Conservation (phyloP, 2,329 filamentous ascomycete species). For the Botrytis deweyae region DNA sequence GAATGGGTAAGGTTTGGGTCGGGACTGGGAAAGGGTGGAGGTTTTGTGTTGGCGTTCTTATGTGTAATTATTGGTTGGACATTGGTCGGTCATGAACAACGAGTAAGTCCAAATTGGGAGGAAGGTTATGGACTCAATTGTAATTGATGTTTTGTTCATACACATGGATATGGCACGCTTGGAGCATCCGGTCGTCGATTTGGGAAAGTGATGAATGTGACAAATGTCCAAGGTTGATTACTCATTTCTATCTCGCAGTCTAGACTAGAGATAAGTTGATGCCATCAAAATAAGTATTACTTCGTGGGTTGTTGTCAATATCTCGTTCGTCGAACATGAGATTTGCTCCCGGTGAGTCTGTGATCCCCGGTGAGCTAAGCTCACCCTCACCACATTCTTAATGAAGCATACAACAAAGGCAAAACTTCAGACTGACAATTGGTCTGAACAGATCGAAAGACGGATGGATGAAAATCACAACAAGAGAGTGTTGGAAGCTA, state of each 20-base stretch:
- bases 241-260: neutral
- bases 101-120: slow-evolving; percentile 9
- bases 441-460: neutral
- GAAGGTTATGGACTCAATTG: slow-evolving; percentile 13
- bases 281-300: neutral
- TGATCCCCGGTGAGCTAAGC: neutral
- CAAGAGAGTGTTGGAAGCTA: neutral
- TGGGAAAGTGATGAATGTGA: neutral
- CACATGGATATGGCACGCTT: neutral
- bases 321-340: neutral
- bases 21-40: slow-evolving; percentile 5
- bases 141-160: slow-evolving; percentile 2
- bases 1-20: slow-evolving; percentile 8
- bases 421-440: neutral
- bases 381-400: neutral
- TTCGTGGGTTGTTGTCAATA: neutral
- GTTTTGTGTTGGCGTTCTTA: slow-evolving; percentile 8
- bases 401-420: neutral
- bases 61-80: slow-evolving; percentile 19
- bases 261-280: neutral
- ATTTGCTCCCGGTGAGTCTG: neutral
- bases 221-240: neutral
- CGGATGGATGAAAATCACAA: neutral
- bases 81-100: slow-evolving; percentile 8
- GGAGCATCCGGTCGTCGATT: too few species aligned